phyloP scores from a whole-genome alignment of 345 rosid genomes.

The Rhizophora mangle region DNA sequence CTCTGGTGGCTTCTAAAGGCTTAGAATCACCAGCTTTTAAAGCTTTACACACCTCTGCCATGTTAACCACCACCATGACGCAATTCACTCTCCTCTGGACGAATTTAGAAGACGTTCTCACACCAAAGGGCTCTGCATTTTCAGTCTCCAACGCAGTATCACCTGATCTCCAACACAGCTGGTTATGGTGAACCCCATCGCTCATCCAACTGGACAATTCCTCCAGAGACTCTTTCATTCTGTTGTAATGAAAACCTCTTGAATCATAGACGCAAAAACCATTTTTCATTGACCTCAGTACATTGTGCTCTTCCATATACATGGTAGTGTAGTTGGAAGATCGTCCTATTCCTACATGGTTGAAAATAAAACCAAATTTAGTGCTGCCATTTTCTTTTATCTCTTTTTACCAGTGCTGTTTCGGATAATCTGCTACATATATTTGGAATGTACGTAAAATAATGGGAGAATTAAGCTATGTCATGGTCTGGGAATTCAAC shows the following conservation, averaged over 20 bases:
- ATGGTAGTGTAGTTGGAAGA: slow-evolving; percentile 30
- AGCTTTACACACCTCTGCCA: slow-evolving; percentile 44
- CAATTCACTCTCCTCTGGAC: slow-evolving; percentile 47
- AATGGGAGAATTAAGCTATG: background rate
- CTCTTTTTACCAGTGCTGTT: no score
- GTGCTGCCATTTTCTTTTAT: background rate
- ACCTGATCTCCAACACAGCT: slow-evolving; percentile 37
- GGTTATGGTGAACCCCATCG: slow-evolving; percentile 57
- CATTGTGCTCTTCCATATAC: slow-evolving; percentile 60
- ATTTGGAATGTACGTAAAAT: background rate
- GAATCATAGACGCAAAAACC: slow-evolving; percentile 62
- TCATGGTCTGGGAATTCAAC: background rate
- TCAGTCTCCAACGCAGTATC: slow-evolving; percentile 24
- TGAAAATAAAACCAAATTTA: background rate
- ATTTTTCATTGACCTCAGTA: slow-evolving; percentile 42
- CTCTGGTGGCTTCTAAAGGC: slow-evolving; percentile 41
- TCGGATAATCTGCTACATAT: no score
- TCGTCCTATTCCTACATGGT: slow-evolving; percentile 23
- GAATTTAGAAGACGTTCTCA: slow-evolving; percentile 38
- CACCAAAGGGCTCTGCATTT: slow-evolving; percentile 16
- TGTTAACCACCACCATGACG: slow-evolving; percentile 45
- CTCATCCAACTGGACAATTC: slow-evolving; percentile 51
- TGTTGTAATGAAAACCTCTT: slow-evolving; percentile 41
- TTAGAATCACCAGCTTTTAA: slow-evolving; percentile 38
- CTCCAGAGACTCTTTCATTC: slow-evolving; percentile 31